Percentiles rank a stretch among this genome's conserved stretches.
These are phyloP conservation scores for Cenchrus americanus DNA, from an alignment of 176 grass and related monocot genomes.

Conservation along the genomic window DNA sequence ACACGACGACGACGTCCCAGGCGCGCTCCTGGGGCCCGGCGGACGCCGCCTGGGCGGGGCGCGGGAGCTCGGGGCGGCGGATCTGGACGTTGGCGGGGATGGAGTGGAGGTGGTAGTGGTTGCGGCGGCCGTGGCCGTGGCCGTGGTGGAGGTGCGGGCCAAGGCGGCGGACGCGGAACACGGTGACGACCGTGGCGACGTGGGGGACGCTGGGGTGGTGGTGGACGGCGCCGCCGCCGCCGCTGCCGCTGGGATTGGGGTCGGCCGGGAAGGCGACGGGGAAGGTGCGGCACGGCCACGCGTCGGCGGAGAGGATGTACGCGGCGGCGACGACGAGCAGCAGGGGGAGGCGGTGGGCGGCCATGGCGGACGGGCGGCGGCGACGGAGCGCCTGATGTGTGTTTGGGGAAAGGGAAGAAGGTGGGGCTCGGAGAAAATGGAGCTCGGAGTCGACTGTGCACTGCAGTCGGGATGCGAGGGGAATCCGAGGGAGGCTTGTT, in stretches of 20 bases:
- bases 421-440: neutral
- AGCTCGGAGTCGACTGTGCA: slow-evolving; percentile 5
- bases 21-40: slow-evolving; percentile 58
- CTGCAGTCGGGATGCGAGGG: neutral
- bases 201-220: slow-evolving; percentile 14
- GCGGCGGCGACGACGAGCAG: slow-evolving; percentile 37
- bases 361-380: slow-evolving; percentile 49
- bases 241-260: slow-evolving; percentile 35
- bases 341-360: slow-evolving; percentile 28
- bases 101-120: slow-evolving; percentile 53
- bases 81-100: slow-evolving; percentile 59
- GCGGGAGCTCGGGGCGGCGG: slow-evolving; percentile 49
- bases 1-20: slow-evolving; percentile 53
- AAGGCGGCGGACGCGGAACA: slow-evolving; percentile 64
- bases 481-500: too few relatives aligned
- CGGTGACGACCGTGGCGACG: slow-evolving; percentile 63
- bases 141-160: slow-evolving; percentile 23
- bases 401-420: neutral
- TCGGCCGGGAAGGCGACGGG: slow-evolving; percentile 44
- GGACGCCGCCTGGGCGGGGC: slow-evolving; percentile 16
- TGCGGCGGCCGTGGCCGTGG: slow-evolving; percentile 12
- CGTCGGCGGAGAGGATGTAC: slow-evolving; percentile 10
- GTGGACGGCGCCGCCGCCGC: slow-evolving; percentile 16
- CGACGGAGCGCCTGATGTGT: neutral
- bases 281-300: slow-evolving; percentile 44